A percentile compares a stretch with the other conserved stretches of the same genome.
phyloP scores from a whole-genome alignment of 139 green algal species.

The Axilococcus clingmanii region DNA sequence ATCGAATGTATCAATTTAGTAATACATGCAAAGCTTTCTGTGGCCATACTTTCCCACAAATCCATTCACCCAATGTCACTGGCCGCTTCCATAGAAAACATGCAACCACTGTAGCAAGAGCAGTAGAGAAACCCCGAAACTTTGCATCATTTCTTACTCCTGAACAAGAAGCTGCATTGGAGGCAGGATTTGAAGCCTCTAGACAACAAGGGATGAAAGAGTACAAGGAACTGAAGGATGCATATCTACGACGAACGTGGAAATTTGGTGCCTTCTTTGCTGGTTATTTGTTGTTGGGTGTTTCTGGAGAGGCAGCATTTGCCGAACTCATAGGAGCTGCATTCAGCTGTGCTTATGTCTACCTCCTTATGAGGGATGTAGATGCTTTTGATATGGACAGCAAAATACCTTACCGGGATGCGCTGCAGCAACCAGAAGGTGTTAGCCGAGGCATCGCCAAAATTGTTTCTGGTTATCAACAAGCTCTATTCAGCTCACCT shows the following conservation, averaged over 20 bases:
- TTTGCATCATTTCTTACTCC: too few relatives aligned
- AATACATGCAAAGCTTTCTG: too few relatives aligned
- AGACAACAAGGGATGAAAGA: constrained; percentile 26
- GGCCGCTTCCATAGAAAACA: too few relatives aligned
- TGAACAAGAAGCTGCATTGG: neutral
- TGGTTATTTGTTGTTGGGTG: constrained; percentile 47
- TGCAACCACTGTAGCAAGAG: too few relatives aligned
- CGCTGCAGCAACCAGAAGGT: constrained; percentile 35
- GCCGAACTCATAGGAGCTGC: constrained; percentile 39
- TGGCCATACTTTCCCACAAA: too few relatives aligned
- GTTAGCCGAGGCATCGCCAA: constrained; percentile 29
- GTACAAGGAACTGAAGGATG: constrained; percentile 44
- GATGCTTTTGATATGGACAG: constrained; percentile 31
- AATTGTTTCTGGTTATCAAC: constrained; percentile 29
- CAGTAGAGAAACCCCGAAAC: too few relatives aligned
- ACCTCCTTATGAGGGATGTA: constrained; percentile 43
- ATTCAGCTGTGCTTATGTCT: constrained; percentile 40
- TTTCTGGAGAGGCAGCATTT: constrained; percentile 35
- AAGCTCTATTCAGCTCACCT: too few relatives aligned
- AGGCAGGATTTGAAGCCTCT: neutral
- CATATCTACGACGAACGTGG: constrained; percentile 42
- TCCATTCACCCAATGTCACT: too few relatives aligned
- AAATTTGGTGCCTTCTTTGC: constrained; percentile 45
- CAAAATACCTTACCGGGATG: constrained; percentile 33
- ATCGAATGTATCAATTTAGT: too few relatives aligned